Evolutionary conservation across 345 rosid species (phyloP), one percentile per base, ranked within the genome.

Genomic region (Lagerstroemia speciosa): DNA sequence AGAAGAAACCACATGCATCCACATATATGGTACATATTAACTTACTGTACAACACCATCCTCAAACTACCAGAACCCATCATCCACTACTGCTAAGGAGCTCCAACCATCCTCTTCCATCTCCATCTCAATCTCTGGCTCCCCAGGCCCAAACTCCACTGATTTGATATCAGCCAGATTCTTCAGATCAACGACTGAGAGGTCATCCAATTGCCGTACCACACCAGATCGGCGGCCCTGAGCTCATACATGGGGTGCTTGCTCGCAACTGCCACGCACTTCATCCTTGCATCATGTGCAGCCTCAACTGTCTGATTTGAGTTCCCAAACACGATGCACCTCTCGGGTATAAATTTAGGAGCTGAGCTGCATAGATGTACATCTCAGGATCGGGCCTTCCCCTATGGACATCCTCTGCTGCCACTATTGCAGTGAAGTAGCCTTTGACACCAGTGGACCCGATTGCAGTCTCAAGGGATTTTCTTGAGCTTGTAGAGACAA

Each of bases 211-310:
- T 73, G 81, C 73, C 93, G 85, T 31, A 91, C 97, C 74, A 91
- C n/a, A n/a, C 95, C 80, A 94, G 72, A 78, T 91, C 97, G 45
- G 99, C 97, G 46, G 99, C 99, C 48, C 89, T 82, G 32, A 94
- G 97, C 74, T 94, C 99, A 0, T 89, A 94, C 62, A 89, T 81
- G 0, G 93, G 97, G 75, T 91, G 96, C 78, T 86, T 91, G 81
- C 96, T 91, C 45, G 97, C 96, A 40, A 94, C 93, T 64, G 95
- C 97, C 66, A 94, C 99, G 38, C 97, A 94, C 82, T 94, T 94
- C 99, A 94, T 94, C 80, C 71, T 74, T 53, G 84, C 95, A 68
- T 94, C 99, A 43, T 85, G 97, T 29, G 97, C 99, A 10, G 99
- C 99, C 80, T 94, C 99, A 16, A 91, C 86, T 0, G 97, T 88